A percentile compares a stretch with the other conserved stretches of the same genome.
These are phyloP conservation scores for Pythium phragmitis DNA, from an alignment of 352 stramenopile genomes.

Conservation along the genomic window DNA sequence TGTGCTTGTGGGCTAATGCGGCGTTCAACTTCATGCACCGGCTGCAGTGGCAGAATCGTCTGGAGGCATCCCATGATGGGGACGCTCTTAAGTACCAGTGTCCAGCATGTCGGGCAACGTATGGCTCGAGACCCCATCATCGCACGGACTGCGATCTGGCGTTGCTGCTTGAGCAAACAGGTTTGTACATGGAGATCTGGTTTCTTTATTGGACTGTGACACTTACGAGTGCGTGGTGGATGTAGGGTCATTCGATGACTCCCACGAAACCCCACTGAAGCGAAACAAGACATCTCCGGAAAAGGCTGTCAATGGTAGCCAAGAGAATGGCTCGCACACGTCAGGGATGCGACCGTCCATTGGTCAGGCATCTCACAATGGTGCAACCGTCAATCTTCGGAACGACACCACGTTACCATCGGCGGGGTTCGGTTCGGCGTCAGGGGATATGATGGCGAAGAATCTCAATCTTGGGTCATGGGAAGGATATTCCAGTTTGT, in stretches of 20 bases:
- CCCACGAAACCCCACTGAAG: slow-evolving; percentile 8
- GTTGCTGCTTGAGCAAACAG: slow-evolving; percentile 53
- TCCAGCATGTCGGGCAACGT: slow-evolving; percentile 46
- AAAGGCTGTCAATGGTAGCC: not conserved
- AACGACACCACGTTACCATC: not conserved
- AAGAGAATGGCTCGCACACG: not conserved
- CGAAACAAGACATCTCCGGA: slow-evolving; percentile 7
- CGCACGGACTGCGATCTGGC: slow-evolving; percentile 57
- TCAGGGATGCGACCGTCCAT: slow-evolving; percentile 3
- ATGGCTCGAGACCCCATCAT: slow-evolving; percentile 43
- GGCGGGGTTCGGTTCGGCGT: slow-evolving; percentile 18
- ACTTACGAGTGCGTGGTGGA: not conserved
- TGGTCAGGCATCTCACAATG: not conserved
- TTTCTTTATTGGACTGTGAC: not conserved
- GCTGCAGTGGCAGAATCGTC: slow-evolving; percentile 55
- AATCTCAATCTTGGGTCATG: slow-evolving; percentile 53
- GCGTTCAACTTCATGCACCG: slow-evolving; percentile 71
- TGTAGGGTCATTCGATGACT: slow-evolving; percentile 16
- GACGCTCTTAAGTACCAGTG: slow-evolving; percentile 35
- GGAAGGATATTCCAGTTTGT: slow-evolving; percentile 76
- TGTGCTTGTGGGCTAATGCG: slow-evolving; percentile 73
- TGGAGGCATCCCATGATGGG: slow-evolving; percentile 11
- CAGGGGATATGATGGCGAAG: slow-evolving; percentile 36
- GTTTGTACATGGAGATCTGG: not conserved
- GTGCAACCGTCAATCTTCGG: not conserved